A percentile compares a stretch with the other conserved stretches of the same genome.
Conservation (phyloP, 2,329 filamentous ascomycete species). For the Monosporascus sp. region DNA sequence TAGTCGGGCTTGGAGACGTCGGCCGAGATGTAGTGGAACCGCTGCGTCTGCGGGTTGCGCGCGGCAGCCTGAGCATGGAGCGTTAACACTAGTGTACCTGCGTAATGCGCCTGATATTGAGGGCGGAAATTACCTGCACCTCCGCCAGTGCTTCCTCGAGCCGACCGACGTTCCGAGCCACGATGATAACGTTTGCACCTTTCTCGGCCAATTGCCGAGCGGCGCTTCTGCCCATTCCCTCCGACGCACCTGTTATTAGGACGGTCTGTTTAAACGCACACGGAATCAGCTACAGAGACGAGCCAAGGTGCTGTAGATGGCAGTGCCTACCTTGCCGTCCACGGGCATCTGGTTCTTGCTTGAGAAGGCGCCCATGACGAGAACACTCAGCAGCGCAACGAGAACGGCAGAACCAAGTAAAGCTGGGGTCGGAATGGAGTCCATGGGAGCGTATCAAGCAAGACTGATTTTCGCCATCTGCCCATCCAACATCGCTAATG, state of each 20-base stretch:
- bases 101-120: background rate
- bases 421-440: conserved; percentile 5
- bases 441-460: conserved; percentile 6
- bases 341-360: conserved; percentile 75
- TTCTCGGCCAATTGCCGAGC: conserved; percentile 71
- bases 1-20: conserved; percentile 71
- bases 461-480: too few species aligned
- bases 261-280: conserved; percentile 57
- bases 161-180: conserved; percentile 71
- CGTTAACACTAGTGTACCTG: conserved; percentile 3
- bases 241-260: conserved; percentile 83
- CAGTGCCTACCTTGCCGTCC: conserved; percentile 64
- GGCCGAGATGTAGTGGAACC: conserved; percentile 77
- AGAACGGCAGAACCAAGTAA: conserved; percentile 22
- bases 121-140: conserved; percentile 15
- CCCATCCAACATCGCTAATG: too few species aligned
- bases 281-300: conserved; percentile 9
- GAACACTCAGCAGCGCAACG: conserved; percentile 28
- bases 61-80: conserved; percentile 53
- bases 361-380: conserved; percentile 62
- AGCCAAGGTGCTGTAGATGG: background rate
- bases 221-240: conserved; percentile 80
- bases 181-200: conserved; percentile 81
- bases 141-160: conserved; percentile 64
- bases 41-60: conserved; percentile 59